A percentile compares a stretch with the other conserved stretches of the same genome.
Evolutionary conservation across 257 asterid genomes (phyloP).

Genomic region (Solanum medicagineum): DNA sequence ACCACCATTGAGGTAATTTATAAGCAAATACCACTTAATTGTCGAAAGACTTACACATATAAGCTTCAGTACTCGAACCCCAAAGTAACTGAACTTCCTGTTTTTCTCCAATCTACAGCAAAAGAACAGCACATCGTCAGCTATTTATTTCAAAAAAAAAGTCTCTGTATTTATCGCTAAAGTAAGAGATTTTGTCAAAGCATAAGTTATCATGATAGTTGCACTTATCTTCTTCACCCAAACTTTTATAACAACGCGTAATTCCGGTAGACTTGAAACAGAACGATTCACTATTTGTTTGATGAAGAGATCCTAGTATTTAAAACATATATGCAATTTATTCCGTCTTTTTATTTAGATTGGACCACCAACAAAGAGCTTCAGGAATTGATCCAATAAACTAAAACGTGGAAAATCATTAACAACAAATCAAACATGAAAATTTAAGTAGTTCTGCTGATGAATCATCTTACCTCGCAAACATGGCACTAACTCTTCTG

Average conservation of each 20-base stretch:
- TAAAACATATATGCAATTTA: neutral
- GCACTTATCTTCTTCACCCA: neutral
- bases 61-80: constrained; percentile 55
- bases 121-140: neutral
- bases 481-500: constrained; percentile 62
- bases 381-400: neutral
- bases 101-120: constrained; percentile 58
- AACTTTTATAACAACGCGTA: neutral
- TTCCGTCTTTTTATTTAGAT: neutral
- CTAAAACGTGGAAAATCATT: neutral
- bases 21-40: neutral
- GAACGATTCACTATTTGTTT: neutral
- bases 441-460: neutral
- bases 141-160: neutral
- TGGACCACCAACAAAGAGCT: neutral
- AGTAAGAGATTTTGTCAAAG: neutral
- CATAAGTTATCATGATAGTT: neutral
- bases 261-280: neutral
- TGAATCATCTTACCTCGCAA: constrained; percentile 29
- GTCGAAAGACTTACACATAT: constrained; percentile 38
- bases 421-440: neutral
- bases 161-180: neutral
- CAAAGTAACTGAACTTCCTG: constrained; percentile 43
- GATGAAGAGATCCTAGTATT: neutral
- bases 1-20: neutral